Base-by-base conservation (phyloP, 1,284 basidiomycete species). In the Leccinum griseonigrum region DNA sequence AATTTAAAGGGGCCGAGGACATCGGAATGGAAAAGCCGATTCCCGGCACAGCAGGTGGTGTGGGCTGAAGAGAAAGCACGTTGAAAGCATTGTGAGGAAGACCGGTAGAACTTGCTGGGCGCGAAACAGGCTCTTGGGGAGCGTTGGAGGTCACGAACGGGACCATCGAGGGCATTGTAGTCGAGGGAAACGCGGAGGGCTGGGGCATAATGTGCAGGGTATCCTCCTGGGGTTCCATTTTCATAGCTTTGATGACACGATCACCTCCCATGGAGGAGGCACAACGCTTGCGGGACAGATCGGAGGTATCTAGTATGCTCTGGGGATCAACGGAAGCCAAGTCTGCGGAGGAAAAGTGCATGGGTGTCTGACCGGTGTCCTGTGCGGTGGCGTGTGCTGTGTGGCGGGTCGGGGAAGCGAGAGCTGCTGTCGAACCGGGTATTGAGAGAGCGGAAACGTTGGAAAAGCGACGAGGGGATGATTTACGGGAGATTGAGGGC, bases 161-260 rank as follows among this genome's bases (percentile, higher is more conserved):
- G n/a, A 59, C 34, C 56, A 74, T 58, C 0, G 71, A 57, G 10
- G 67, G 18, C 18, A 66, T 60, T 22, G 56, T 18, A 18, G 68
- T 57, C 16, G 71, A 64, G 7, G 75, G 69, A 22, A 77, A 69
- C 18, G 71, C 61, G 9, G 71, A 63, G 13, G 76, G 63, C 26
- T 73, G 66, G 13, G 76, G 65, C 5, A 77, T 60, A 22, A 71
- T 57, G 57, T 74, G 74, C 28, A 76, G 63, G 7, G 65, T 14
- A 22, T 88, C 86, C 38, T 90, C 88, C 64, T 78, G 81, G 28
- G 88, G 86, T 67, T 90, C 88, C 64, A 86, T 77, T 75, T 90
- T 90, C 64, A 85, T 76, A 18, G 85, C 81, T 69, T 90, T 90
- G 56, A 84, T 77, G 43, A 77, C 81, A 22, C 88, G 82, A 60